Evolutionary conservation across 2,329 filamentous ascomycete genomes (phyloP).

Genomic region (Trichoderma asperellum): DNA sequence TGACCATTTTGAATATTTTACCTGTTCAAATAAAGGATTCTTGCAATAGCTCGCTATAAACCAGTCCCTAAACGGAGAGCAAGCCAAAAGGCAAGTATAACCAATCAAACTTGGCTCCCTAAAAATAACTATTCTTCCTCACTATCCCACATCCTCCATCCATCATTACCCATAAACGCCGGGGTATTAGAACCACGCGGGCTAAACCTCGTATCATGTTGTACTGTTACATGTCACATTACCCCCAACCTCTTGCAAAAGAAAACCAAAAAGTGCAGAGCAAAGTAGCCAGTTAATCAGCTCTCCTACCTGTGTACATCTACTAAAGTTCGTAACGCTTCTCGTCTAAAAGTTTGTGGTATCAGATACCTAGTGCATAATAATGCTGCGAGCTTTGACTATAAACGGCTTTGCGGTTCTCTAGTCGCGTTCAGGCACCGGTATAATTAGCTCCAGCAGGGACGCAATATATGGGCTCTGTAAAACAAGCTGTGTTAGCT

Average conservation of each 20-base stretch:
- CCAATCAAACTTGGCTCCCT: not conserved
- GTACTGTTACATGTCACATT: slow-evolving; percentile 18
- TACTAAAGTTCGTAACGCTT: not conserved
- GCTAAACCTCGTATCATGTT: slow-evolving; percentile 22
- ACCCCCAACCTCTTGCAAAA: slow-evolving; percentile 2
- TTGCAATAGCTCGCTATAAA: slow-evolving; percentile 20
- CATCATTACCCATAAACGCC: slow-evolving; percentile 30
- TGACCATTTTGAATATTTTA: not conserved
- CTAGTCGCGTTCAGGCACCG: slow-evolving; percentile 33
- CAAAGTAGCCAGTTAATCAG: not conserved
- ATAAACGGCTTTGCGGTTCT: slow-evolving; percentile 9
- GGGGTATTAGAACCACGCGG: slow-evolving; percentile 27
- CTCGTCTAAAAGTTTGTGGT: not conserved
- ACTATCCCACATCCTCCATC: slow-evolving; percentile 1
- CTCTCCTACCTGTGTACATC: not conserved
- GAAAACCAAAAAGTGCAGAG: not conserved
- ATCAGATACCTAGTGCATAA: not conserved
- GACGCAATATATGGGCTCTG: slow-evolving; percentile 49
- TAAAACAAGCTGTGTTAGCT: not conserved
- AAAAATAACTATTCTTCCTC: not conserved
- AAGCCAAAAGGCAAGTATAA: slow-evolving; percentile 8
- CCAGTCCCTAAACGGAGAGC: not conserved
- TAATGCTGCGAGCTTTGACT: not conserved
- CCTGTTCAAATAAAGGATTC: not conserved
- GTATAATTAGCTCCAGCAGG: slow-evolving; percentile 45